phyloP scores from a whole-genome alignment of 169 alveolate genomes.

The Theileria orientalis region DNA sequence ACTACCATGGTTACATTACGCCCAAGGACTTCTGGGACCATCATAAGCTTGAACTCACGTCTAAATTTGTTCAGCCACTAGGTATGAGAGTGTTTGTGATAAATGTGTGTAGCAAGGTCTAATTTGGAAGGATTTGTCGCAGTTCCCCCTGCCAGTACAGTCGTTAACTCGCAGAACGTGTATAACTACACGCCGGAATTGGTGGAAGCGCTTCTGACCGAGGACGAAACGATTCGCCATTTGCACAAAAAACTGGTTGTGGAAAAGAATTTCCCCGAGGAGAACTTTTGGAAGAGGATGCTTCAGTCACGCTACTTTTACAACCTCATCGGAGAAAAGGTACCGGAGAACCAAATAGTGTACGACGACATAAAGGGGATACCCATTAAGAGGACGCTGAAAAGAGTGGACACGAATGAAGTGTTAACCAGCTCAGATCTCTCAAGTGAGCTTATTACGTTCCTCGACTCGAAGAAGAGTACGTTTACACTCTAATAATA shows the following conservation, averaged over 20 bases:
- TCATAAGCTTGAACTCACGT: conserved; percentile 38
- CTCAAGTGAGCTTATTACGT: conserved; percentile 30
- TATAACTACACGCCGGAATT: conserved; percentile 37
- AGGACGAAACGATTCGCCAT: conserved; percentile 59
- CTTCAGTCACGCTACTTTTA: conserved; percentile 56
- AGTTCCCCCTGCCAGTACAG: conserved; percentile 46
- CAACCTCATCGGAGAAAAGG: conserved; percentile 51
- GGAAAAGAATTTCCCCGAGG: conserved; percentile 45
- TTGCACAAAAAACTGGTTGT: conserved; percentile 39
- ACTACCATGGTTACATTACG: conserved; percentile 29
- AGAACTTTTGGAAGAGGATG: conserved; percentile 60
- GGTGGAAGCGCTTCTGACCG: conserved; percentile 41
- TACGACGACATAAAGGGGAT: conserved; percentile 63
- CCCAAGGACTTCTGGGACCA: conserved; percentile 64
- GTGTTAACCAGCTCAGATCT: conserved; percentile 26
- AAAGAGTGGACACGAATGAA: conserved; percentile 5
- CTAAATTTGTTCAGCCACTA: conserved; percentile 22
- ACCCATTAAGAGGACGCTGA: conserved; percentile 30
- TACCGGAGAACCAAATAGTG: conserved; percentile 41
- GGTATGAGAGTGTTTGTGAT: conserved; percentile 1
- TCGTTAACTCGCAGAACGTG: conserved; percentile 39
- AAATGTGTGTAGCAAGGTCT: conserved; percentile 28
- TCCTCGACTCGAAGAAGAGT: conserved; percentile 39
- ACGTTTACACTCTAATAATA: not conserved
- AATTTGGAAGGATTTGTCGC: conserved; percentile 62